Evolutionary conservation across 176 grass and related monocot genomes (phyloP).

Genomic region (Bolboschoenus planiculmis): DNA sequence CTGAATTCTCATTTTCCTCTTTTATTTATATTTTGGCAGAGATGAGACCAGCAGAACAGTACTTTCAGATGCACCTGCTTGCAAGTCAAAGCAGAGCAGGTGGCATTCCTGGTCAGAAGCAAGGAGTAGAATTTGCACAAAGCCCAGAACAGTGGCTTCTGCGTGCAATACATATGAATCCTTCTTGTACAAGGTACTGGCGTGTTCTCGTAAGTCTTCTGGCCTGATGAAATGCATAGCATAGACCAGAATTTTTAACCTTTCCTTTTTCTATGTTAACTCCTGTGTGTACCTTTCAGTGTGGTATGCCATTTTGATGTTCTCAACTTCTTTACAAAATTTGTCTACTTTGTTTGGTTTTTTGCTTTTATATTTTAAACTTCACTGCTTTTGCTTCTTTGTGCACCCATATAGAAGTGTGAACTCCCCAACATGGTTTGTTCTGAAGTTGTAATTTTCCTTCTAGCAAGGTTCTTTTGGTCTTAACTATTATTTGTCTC

Average conservation of each 20-base stretch:
- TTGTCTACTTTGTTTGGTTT: background rate
- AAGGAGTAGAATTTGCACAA: conserved; percentile 30
- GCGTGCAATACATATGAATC: conserved; percentile 72
- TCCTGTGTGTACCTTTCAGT: background rate
- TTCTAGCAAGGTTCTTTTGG: background rate
- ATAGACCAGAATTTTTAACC: background rate
- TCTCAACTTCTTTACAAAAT: background rate
- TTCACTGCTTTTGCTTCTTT: background rate
- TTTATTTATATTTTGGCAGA: conserved; percentile 34
- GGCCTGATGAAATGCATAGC: conserved; percentile 3
- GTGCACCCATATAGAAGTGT: background rate
- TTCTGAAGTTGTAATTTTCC: background rate
- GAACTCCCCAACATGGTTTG: background rate
- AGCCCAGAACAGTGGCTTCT: conserved; percentile 67
- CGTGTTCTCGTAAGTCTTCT: conserved; percentile 38
- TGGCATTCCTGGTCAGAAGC: conserved; percentile 28
- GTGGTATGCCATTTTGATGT: background rate
- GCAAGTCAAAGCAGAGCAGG: conserved; percentile 34
- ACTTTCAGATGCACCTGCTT: conserved; percentile 94
- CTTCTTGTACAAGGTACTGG: conserved; percentile 81
- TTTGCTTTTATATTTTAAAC: background rate
- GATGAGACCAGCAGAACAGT: conserved; percentile 64
- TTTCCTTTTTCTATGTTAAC: background rate
- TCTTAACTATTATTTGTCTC: background rate
- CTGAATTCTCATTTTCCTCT: background rate